Evolutionary conservation across 2,329 filamentous ascomycete species (phyloP).

Genomic region (Aspergillus phoenicis): DNA sequence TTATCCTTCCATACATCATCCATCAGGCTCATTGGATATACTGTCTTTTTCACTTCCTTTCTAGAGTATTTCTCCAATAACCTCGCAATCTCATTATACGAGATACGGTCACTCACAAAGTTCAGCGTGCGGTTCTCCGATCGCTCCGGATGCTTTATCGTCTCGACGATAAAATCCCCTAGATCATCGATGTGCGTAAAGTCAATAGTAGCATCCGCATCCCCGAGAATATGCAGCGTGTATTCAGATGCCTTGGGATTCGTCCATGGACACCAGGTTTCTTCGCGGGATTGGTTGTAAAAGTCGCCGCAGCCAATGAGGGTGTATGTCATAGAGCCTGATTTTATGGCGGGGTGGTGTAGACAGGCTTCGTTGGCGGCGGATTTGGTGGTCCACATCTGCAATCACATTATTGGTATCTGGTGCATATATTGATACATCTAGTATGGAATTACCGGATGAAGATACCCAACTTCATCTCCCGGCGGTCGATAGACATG

Average conservation of each 20-base stretch:
- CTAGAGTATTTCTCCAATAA: constrained; percentile 25
- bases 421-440: not conserved
- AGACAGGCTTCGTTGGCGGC: constrained; percentile 1
- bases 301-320: constrained; percentile 36
- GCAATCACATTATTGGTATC: not conserved
- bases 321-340: constrained; percentile 33
- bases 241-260: constrained; percentile 22
- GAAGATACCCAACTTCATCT: constrained; percentile 24
- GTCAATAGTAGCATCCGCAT: constrained; percentile 26
- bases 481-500: constrained; percentile 26
- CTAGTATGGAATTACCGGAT: constrained; percentile 17
- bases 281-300: constrained; percentile 33
- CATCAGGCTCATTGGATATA: constrained; percentile 21
- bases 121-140: constrained; percentile 28
- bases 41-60: constrained; percentile 18
- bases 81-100: constrained; percentile 24
- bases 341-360: constrained; percentile 24
- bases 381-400: constrained; percentile 21
- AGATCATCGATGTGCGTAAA: constrained; percentile 31
- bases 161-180: constrained; percentile 29
- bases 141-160: constrained; percentile 25
- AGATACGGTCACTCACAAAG: constrained; percentile 29
- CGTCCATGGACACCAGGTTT: constrained; percentile 31
- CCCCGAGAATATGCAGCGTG: constrained; percentile 27
- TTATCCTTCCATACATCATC: constrained; percentile 20